A percentile compares a stretch with the other conserved stretches of the same genome.
phyloP scores from a whole-genome alignment of 176 grass and related monocot species.

The Eragrostis nindensis region DNA sequence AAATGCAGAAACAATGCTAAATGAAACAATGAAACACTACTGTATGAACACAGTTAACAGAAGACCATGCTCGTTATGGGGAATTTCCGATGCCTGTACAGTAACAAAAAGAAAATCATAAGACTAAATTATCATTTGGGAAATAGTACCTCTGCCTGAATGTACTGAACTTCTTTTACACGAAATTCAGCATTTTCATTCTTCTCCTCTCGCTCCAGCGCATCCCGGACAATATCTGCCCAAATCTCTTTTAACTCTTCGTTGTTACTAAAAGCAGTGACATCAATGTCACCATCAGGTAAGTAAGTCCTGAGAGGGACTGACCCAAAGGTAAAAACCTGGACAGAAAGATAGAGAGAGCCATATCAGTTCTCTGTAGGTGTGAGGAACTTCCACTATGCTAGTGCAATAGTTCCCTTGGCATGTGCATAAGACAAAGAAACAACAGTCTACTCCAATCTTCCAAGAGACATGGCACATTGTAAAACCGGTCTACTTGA shows the following conservation, averaged over 20 bases:
- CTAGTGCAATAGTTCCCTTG: not conserved
- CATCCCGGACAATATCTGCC: constrained; percentile 76
- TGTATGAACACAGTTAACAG: not conserved
- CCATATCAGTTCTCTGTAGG: constrained; percentile 16
- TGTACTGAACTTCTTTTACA: constrained; percentile 95
- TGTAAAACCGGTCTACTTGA: not conserved
- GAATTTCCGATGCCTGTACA: not conserved
- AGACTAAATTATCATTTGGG: constrained; percentile 8
- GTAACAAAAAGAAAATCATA: constrained; percentile 11
- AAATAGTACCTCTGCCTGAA: constrained; percentile 87
- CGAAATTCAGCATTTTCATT: constrained; percentile 81
- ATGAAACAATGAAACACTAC: constrained; percentile 17
- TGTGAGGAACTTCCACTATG: constrained; percentile 20
- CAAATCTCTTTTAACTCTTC: constrained; percentile 81
- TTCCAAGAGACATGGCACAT: constrained; percentile 34
- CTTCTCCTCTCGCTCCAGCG: constrained; percentile 87
- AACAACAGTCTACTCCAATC: constrained; percentile 27
- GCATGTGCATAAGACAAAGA: not conserved
- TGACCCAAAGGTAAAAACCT: constrained; percentile 97
- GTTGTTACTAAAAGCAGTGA: constrained; percentile 79
- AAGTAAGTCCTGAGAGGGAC: constrained; percentile 97
- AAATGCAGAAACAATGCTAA: constrained; percentile 8
- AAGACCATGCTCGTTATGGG: not conserved
- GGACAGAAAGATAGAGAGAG: not conserved
- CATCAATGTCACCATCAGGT: constrained; percentile 99